Evolutionary conservation across 23 red algal species (phyloP).

Genomic region (Gracilaria domingensis): DNA sequence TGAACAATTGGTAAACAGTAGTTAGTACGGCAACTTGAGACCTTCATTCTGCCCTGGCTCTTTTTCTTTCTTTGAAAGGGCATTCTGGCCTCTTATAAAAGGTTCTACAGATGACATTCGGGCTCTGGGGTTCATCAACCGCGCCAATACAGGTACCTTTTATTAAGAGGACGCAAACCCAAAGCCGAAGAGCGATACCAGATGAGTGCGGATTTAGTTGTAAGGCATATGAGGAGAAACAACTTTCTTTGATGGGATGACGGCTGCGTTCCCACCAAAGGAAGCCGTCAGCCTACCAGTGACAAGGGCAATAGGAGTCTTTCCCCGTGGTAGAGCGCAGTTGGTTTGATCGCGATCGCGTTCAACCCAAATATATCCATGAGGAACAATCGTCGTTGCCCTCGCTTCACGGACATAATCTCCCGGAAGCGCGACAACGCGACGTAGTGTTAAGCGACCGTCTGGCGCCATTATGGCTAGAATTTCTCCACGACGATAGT

Average conservation of each 20-base stretch:
- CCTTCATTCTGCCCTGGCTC: too few relatives aligned
- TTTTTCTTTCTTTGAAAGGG: too few relatives aligned
- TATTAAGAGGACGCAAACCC: too few relatives aligned
- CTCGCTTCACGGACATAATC: constrained; percentile 1
- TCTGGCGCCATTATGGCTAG: constrained; percentile 25
- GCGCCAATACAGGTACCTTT: too few relatives aligned
- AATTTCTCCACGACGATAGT: constrained; percentile 30
- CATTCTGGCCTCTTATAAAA: too few relatives aligned
- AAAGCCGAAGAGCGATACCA: too few relatives aligned
- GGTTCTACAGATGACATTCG: too few relatives aligned
- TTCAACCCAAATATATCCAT: constrained; percentile 21
- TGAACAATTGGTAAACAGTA: too few relatives aligned
- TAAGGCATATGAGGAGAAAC: not conserved
- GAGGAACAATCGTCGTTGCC: constrained; percentile 5
- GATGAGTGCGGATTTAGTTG: not conserved
- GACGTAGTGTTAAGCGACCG: constrained; percentile 24
- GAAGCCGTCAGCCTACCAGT: not conserved
- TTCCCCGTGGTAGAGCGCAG: not conserved
- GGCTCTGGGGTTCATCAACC: too few relatives aligned
- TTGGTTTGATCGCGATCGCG: constrained; percentile 6
- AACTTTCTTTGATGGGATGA: constrained; percentile 14
- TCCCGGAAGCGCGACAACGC: constrained; percentile 19
- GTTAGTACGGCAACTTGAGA: too few relatives aligned
- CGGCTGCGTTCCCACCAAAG: not conserved
- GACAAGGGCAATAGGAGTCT: constrained; percentile 37